These are phyloP conservation scores for Globisporangium apiculatum DNA, from an alignment of 352 stramenopile species.

Conservation along the genomic window DNA sequence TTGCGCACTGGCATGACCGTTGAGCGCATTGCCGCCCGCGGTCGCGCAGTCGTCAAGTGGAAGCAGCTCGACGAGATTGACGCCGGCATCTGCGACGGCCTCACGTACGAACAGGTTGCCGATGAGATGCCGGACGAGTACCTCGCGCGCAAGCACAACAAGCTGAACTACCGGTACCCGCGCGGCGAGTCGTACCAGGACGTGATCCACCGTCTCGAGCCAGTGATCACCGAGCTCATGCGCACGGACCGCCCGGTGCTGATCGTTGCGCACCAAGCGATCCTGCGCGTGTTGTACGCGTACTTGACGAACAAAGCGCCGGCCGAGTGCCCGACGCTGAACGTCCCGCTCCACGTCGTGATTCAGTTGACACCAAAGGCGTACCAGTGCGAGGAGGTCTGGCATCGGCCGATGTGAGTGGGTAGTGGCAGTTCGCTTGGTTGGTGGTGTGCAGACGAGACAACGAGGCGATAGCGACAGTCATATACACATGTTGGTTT, in stretches of 20 bases:
- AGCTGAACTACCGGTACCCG: constrained; percentile 83
- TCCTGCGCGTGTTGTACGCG: constrained; percentile 93
- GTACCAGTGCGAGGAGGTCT: constrained; percentile 93
- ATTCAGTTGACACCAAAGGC: constrained; percentile 94
- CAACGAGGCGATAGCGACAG: background rate
- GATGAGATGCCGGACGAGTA: constrained; percentile 95
- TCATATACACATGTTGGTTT: too few relatives aligned
- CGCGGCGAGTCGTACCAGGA: constrained; percentile 97
- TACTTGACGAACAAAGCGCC: constrained; percentile 94
- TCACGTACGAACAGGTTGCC: constrained; percentile 97
- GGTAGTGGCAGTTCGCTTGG: too few relatives aligned
- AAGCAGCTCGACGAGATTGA: constrained; percentile 96
- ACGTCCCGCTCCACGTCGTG: constrained; percentile 92
- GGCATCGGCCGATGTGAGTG: constrained; percentile 80
- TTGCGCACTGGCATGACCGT: constrained; percentile 95
- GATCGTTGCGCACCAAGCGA: constrained; percentile 95
- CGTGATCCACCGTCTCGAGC: constrained; percentile 95
- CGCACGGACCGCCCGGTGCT: constrained; percentile 88
- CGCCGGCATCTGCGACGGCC: constrained; percentile 93
- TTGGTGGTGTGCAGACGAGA: background rate
- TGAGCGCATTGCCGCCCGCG: constrained; percentile 59
- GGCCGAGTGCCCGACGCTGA: constrained; percentile 89
- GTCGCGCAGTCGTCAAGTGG: constrained; percentile 75
- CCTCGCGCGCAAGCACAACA: constrained; percentile 86
- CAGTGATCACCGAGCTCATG: constrained; percentile 97